A percentile compares a stretch with the other conserved stretches of the same genome.
phyloP scores from a whole-genome alignment of 331 rosid species.

The Acacia pycnantha region DNA sequence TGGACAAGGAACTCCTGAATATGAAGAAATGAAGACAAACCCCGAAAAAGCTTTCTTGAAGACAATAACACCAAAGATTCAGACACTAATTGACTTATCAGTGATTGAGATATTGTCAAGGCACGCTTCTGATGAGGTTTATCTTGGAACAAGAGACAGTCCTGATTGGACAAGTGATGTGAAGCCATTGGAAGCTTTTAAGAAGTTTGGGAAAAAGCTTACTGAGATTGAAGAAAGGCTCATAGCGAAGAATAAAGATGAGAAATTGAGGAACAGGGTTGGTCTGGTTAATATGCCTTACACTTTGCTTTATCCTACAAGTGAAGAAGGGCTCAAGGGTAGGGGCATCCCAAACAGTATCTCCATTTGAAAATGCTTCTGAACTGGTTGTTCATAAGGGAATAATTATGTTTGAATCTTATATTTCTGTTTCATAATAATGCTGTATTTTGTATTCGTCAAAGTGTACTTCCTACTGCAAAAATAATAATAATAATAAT shows the following conservation, averaged over 20 bases:
- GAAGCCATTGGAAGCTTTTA: constrained; percentile 28
- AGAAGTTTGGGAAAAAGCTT: constrained; percentile 36
- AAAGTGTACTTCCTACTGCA: not conserved
- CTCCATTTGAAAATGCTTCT: constrained; percentile 28
- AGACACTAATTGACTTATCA: constrained; percentile 33
- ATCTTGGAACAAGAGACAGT: constrained; percentile 30
- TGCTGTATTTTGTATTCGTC: not conserved
- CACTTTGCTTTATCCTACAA: constrained; percentile 36
- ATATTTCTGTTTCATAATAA: not conserved
- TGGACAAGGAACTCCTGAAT: too few species aligned
- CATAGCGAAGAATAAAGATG: constrained; percentile 14
- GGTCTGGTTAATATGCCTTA: constrained; percentile 32
- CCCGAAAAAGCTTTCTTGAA: too few species aligned
- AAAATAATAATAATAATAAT: not conserved
- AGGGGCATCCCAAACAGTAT: constrained; percentile 49
- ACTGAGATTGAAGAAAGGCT: constrained; percentile 30
- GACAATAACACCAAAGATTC: constrained; percentile 25
- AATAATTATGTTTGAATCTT: not conserved
- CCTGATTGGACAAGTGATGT: constrained; percentile 32
- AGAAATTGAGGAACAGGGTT: constrained; percentile 21
- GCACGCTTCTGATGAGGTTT: constrained; percentile 43
- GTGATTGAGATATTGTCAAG: constrained; percentile 47
- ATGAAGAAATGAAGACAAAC: too few species aligned
- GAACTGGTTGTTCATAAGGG: not conserved
- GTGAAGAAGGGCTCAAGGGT: constrained; percentile 36